Conservation (phyloP, 179 eudicot genomes). For the Silene vulgaris region DNA sequence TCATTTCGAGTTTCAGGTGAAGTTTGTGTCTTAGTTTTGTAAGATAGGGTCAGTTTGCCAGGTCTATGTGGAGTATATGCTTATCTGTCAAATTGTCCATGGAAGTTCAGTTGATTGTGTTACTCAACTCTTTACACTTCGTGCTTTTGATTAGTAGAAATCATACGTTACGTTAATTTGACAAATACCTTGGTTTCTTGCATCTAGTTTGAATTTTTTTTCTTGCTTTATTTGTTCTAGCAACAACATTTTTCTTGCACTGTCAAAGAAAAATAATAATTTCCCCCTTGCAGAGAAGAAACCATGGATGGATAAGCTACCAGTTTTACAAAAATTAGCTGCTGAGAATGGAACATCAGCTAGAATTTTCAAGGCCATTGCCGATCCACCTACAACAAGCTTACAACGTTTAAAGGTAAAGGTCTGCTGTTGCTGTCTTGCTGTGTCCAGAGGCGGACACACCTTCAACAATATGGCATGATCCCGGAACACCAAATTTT, state of each 20-base stretch:
- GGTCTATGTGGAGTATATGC: not conserved
- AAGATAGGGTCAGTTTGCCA: too few species aligned
- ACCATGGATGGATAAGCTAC: conserved; percentile 95
- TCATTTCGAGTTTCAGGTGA: too few species aligned
- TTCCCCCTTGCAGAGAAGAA: conserved; percentile 51
- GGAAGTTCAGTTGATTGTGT: not conserved
- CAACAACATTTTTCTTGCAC: not conserved
- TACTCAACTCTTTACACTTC: not conserved
- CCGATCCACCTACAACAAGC: conserved; percentile 98
- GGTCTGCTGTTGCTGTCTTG: not conserved
- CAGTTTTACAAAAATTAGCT: conserved; percentile 63
- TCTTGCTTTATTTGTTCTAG: conserved; percentile 3
- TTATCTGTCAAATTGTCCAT: not conserved
- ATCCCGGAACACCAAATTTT: not conserved
- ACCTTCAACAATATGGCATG: not conserved
- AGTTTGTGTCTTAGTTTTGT: too few species aligned
- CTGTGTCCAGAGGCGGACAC: not conserved
- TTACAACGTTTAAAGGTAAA: conserved; percentile 89
- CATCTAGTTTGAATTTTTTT: not conserved
- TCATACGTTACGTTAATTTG: too few species aligned
- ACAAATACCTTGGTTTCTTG: too few species aligned
- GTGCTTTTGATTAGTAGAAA: too few species aligned
- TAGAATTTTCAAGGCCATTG: conserved; percentile 87
- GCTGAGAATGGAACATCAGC: conserved; percentile 58
- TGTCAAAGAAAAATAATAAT: not conserved